Percentiles rank a stretch among this genome's conserved stretches.
Evolutionary conservation across 2,329 filamentous ascomycete genomes (phyloP).

Genomic region (Cercospora sp.): DNA sequence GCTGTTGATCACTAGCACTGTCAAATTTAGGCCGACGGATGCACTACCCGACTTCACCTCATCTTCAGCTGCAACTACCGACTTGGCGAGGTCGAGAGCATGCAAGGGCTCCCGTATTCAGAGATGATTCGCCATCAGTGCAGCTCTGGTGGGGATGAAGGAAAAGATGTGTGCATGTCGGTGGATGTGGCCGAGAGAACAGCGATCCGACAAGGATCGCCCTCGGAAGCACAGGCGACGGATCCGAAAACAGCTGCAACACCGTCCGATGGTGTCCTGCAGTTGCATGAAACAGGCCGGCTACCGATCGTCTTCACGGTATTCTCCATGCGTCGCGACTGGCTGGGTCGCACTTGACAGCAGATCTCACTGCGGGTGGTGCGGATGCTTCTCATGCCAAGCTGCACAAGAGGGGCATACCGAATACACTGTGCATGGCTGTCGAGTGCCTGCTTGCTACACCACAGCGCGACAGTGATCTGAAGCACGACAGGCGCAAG

Average conservation of each 20-base stretch:
- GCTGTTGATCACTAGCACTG: background rate
- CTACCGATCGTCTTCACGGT: constrained; percentile 2
- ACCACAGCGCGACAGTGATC: background rate
- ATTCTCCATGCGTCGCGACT: background rate
- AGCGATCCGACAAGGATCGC: background rate
- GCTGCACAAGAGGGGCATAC: background rate
- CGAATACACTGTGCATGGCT: background rate
- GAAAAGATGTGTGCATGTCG: background rate
- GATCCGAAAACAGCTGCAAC: constrained; percentile 1
- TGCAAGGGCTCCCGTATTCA: background rate
- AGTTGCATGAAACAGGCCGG: background rate
- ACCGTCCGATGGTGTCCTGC: background rate
- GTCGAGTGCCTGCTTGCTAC: background rate
- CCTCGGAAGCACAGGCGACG: constrained; percentile 5
- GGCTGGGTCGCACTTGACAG: background rate
- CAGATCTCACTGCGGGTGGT: background rate
- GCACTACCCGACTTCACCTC: background rate
- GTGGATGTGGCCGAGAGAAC: background rate
- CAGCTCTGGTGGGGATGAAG: background rate
- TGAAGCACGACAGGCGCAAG: background rate
- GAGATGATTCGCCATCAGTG: background rate
- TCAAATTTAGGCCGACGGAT: background rate
- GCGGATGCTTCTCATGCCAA: background rate
- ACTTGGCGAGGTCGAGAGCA: background rate
- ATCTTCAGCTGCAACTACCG: background rate